Base-by-base conservation (phyloP, 2,329 filamentous ascomycete genomes). In the Aspergillus awamori region DNA sequence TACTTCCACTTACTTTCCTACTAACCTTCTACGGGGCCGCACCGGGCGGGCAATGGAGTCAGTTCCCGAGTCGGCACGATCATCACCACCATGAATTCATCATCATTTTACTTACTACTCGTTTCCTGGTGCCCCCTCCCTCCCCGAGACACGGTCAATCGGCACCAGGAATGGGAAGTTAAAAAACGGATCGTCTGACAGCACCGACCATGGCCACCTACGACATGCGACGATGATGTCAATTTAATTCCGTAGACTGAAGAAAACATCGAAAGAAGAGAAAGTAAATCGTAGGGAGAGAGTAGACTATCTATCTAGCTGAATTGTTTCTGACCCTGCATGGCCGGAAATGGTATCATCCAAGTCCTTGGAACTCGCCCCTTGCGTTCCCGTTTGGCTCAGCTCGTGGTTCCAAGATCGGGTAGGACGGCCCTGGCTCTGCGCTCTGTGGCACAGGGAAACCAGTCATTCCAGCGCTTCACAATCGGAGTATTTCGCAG, bases 321-420 rank as follows among this genome's bases (percentile, higher is more conserved):
- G 11, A 36, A 36, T 36, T 65, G 41, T 65, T 63, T 64, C 20
- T 64, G 60, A 58, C 58, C 65, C 60, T 67, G 62, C 57, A 59
- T 64, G 58, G 55, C 60, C 53, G 57, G 53, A 66, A 62, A 45
- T 51, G 57, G 62, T 54, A 62, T 61, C 58, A 58, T 56, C 30
- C 28, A 57, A 55, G 61, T 59, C 38, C 55, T 58, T 61, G 60
- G 49, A 58, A 48, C 33, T 38, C 30, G 53, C 53, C 24, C 30
- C 65, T 69, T 68, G 67, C 65, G 53, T 66, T 62, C 60, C 59
- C 53, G 43, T 48, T 63, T 65, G 41, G 57, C 36, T 60, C 57
- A 59, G 63, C 65, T 67, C 67, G 65, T 69, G 67, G 65, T 62
- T 51, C 58, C 47, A 58, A 62, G 58, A 60, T 64, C 62, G 61